Evolutionary conservation across 1,284 basidiomycete species (phyloP), one percentile per base, ranked within the genome.

Genomic region (Termitomyces sp.): DNA sequence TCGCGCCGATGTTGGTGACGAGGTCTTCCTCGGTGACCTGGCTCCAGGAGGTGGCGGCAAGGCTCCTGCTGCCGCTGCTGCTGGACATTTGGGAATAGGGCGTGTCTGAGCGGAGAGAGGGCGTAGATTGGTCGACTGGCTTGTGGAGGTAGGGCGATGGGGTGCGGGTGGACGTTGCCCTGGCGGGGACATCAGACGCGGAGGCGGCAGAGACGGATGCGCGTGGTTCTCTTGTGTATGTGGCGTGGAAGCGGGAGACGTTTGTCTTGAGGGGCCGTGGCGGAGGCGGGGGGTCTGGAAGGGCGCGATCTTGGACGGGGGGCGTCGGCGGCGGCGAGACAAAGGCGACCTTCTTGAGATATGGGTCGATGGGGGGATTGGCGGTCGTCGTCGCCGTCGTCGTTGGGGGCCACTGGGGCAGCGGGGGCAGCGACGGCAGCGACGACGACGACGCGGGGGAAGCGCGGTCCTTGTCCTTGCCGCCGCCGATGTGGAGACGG

Each of bases 11-110:
- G 67, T 99, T 96, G 41, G 87, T 86, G 7, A 98, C 93, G 31
- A 99, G 82, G 68, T 99, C 96, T 55, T 93, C 91, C 67, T 97
- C 92, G 7, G 94, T 94, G 65, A 91, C 90, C 69, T 98, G 92
- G 65, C 91, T 94, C 96, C 96, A 99, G 38, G 92, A 96, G 54
- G 86, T 78, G 0, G 89, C 91, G 26, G 88, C 82, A 41, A 90
- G 78, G 56, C 92, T 90, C 42, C 83, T 81, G 61, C 82, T 88
- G 53, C 84, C 79, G 58, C 80, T 84, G 43, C 76, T 82, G 52
- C 77, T 76, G 13, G 84, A 87, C 79, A 86, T 83, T 61, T 84
- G 81, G 34, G 88, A 90, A 66, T 87, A 90, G 1, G 90, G 89
- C 2, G 89, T 91, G 15, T 75, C 80, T 8, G 90, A 90, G 55